Evolutionary conservation across 2,329 filamentous ascomycete genomes (phyloP), one percentile per base, ranked within the genome.

Genomic region (Neoscytalidium dimidiatum): DNA sequence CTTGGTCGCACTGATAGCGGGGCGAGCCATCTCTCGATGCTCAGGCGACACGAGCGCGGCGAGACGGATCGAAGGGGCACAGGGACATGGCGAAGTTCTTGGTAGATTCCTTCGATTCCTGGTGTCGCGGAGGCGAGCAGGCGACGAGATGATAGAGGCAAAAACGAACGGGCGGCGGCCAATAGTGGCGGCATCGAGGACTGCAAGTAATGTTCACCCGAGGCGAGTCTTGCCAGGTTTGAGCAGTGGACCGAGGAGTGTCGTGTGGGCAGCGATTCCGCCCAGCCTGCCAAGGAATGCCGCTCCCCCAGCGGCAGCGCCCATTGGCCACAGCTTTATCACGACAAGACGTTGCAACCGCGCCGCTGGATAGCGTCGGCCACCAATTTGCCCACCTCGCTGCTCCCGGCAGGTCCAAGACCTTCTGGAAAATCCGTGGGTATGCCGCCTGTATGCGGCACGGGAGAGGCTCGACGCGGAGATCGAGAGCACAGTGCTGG

Each of bases 381-480:
- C 52, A 57, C 56, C 31, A 19, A 19, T 4, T 44, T 28, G n/a
- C n/a, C 14, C 56, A 21, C 26, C 56, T 31, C 28, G 41, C 56
- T 60, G 38, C 38, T 29, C 56, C 38, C 56, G 56, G 56, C 56
- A 60, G 56, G 56, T 60, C 56, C 41, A 60, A 60, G 41, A 46
- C 13, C 56, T 60, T 60, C 56, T 60, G 56, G 56, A 60, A 60
- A 26, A 60, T 7, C 49, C 49, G 28, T n/a, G 9, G 28, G 17
- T 52, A n/a, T 52, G 49, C 49, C 49, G 49, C 13, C 17, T 19
- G n/a, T 35, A 35, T 33, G 49, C 49, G 49, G 5, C 49, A 29
- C 49, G 14, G 13, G 13, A 23, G 28, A n/a, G 46, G 4, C 23
- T 6, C 13, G 23, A 29, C 14, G 14, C 26, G 13, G 26, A 29